Conservation (phyloP, 2,329 filamentous ascomycete genomes). For the Diplodia sapinea region DNA sequence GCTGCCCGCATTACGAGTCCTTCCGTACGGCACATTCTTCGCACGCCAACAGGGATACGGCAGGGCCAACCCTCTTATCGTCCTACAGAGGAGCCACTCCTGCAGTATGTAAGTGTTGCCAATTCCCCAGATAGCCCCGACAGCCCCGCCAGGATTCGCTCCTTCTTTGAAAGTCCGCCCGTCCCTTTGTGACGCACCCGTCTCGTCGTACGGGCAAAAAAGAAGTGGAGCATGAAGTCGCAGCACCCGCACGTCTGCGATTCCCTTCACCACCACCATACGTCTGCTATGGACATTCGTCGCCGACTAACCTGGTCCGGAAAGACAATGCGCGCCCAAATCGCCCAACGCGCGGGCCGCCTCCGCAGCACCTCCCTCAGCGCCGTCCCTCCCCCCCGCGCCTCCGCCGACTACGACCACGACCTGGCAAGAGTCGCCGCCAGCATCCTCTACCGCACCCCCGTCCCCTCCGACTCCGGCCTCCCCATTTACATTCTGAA, state of each 20-base stretch:
- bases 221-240: conserved; percentile 17
- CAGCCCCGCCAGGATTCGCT: background rate
- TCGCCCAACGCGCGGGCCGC: conserved; percentile 41
- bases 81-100: conserved; percentile 10
- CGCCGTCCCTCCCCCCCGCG: conserved; percentile 53
- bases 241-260: conserved; percentile 5
- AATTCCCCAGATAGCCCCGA: conserved; percentile 15
- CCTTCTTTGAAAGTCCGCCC: conserved; percentile 2
- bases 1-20: conserved; percentile 23
- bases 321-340: conserved; percentile 43
- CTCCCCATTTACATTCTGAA: conserved; percentile 62
- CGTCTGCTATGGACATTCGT: conserved; percentile 28
- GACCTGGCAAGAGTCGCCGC: conserved; percentile 57
- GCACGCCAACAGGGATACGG: conserved; percentile 22
- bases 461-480: conserved; percentile 56
- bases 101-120: conserved; percentile 25
- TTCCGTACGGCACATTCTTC: conserved; percentile 24
- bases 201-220: conserved; percentile 5
- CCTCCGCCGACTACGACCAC: conserved; percentile 55
- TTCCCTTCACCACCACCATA: background rate
- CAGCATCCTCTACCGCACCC: conserved; percentile 61
- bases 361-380: conserved; percentile 54
- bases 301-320: conserved; percentile 28
- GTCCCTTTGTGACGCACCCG: background rate
- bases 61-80: conserved; percentile 25